Evolutionary conservation across 192 early-diverging fungal genomes (phyloP).

Genomic region (Backusella psychrophila): DNA sequence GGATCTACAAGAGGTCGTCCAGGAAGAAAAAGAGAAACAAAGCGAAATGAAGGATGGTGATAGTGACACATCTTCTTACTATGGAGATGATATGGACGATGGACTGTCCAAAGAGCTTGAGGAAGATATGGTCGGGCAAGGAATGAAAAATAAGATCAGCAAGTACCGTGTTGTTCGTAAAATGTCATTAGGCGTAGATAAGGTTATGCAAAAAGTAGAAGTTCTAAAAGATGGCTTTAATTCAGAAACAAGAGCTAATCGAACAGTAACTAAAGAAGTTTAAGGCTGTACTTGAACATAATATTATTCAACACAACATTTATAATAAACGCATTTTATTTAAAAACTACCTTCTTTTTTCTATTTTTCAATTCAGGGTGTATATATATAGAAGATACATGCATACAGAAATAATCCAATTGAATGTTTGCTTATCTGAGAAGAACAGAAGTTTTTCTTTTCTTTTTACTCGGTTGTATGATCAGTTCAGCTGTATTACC

Average conservation of each 20-base stretch:
- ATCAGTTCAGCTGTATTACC: too few relatives aligned
- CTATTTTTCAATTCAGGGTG: not conserved
- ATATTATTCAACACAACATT: not conserved
- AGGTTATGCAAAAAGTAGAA: constrained; percentile 25
- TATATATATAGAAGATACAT: not conserved
- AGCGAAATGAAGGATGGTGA: not conserved
- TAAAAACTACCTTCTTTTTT: not conserved
- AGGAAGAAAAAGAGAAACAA: not conserved
- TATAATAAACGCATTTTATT: not conserved
- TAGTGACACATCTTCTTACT: constrained; percentile 5
- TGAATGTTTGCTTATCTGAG: not conserved
- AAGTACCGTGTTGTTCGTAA: constrained; percentile 23
- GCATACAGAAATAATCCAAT: not conserved
- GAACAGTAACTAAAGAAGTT: constrained; percentile 19
- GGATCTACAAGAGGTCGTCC: not conserved
- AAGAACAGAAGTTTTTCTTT: too few relatives aligned
- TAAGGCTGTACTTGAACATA: not conserved
- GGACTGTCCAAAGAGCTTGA: not conserved
- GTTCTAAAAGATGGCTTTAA: constrained; percentile 21
- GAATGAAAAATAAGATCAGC: constrained; percentile 9
- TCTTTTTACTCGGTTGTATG: too few relatives aligned
- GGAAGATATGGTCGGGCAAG: constrained; percentile 7
- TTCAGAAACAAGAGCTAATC: constrained; percentile 16
- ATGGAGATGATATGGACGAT: constrained; percentile 1
- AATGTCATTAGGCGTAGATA: constrained; percentile 19